Evolutionary conservation across 805 yeast species (phyloP).

Genomic region (Metschnikowia cubensis): DNA sequence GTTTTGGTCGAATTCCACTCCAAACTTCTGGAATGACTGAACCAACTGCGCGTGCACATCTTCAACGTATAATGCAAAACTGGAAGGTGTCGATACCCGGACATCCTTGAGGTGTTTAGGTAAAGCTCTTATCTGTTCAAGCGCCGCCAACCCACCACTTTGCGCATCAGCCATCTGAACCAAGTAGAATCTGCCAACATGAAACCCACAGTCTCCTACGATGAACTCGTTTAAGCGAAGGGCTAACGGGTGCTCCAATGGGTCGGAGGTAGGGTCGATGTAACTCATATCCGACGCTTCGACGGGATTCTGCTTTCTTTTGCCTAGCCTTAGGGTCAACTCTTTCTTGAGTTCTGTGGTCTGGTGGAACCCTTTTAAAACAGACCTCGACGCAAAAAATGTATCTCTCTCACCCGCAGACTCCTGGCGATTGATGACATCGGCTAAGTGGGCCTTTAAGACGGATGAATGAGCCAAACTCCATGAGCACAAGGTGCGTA

Average conservation of each 20-base stretch:
- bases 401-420: slow-evolving; percentile 38
- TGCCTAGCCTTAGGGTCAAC: slow-evolving; percentile 25
- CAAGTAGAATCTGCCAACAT: slow-evolving; percentile 38
- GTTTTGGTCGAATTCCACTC: slow-evolving; percentile 31
- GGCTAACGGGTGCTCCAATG: slow-evolving; percentile 29
- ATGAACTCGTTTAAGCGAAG: slow-evolving; percentile 33
- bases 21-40: slow-evolving; percentile 25
- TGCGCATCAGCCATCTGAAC: slow-evolving; percentile 32
- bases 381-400: slow-evolving; percentile 31
- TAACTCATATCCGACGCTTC: slow-evolving; percentile 17
- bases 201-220: slow-evolving; percentile 39
- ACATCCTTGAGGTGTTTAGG: slow-evolving; percentile 14
- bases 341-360: slow-evolving; percentile 29
- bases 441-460: slow-evolving; percentile 24
- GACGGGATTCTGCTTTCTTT: slow-evolving; percentile 21
- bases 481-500: slow-evolving; percentile 38
- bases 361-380: slow-evolving; percentile 33
- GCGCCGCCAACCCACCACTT: slow-evolving; percentile 35
- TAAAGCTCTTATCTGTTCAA: slow-evolving; percentile 30
- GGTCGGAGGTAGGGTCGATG: slow-evolving; percentile 39
- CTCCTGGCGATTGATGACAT: slow-evolving; percentile 28
- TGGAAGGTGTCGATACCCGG: slow-evolving; percentile 20
- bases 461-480: slow-evolving; percentile 28
- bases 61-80: slow-evolving; percentile 40
- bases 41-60: slow-evolving; percentile 34